Evolutionary conservation across 139 green algal genomes (phyloP), one percentile per base, ranked within the genome.

Genomic region (Chlorella ohadii): DNA sequence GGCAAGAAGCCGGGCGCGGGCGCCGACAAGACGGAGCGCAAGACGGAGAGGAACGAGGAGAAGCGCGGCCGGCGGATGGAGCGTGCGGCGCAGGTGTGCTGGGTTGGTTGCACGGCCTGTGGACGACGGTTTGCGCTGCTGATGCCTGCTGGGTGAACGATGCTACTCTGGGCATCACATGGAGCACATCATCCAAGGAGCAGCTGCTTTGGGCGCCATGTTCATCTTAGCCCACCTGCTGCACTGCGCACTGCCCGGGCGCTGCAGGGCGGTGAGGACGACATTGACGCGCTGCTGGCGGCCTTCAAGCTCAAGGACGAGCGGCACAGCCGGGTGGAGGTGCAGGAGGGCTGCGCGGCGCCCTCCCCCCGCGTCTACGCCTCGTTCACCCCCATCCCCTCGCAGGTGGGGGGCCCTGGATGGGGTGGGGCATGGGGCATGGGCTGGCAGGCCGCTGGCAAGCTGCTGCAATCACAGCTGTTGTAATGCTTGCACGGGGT

Each of bases 31-130:
- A 99, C 95, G 5, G 92, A 93, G 57, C 55, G 72, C 13, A 97
- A 97, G 77, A 98, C 95, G 25, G 85, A 91, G 27, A 93, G 94
- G 44, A 98, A 98, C 44, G 87, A 94, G 72, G 82, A 95, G 94
- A 89, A 91, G 82, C n/a, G 44, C 28, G 3, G 22, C 11, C 82
- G 78, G 15, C 87, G 89, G 31, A 17, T 81, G 73, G 76, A 76
- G 64, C 57, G 56, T 1, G 82, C 77, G 36, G 71, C 78, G 38
- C 65, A 87, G 78, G 84, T 77, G 25, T 0, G 57, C n/a, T 39
- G 27, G 17, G 31, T 16, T 6, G 70, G 23, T 4, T n/a, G n/a
- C n/a, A n/a, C n/a, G n/a, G n/a, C n/a, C n/a, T n/a, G n/a, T n/a
- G n/a, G n/a, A n/a, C n/a, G n/a, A n/a, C n/a, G n/a, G n/a, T n/a